Conservation (phyloP, 2,329 filamentous ascomycete species). For the Ceratocystis alfenasii region DNA sequence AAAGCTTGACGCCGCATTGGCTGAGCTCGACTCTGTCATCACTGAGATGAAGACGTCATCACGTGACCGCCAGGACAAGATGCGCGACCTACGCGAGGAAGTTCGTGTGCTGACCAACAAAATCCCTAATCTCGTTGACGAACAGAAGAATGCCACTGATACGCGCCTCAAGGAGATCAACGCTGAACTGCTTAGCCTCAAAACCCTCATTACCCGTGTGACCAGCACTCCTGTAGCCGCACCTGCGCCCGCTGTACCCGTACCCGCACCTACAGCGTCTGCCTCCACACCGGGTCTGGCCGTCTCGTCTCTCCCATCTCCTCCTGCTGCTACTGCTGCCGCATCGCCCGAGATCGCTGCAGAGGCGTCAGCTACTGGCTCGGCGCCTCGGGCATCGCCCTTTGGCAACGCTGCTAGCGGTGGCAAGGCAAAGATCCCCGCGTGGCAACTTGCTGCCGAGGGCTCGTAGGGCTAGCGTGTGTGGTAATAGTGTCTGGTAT, state of each 20-base stretch:
- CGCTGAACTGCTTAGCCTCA: conserved; percentile 79
- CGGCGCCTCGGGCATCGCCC: conserved; percentile 17
- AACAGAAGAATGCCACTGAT: conserved; percentile 76
- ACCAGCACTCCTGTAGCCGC: conserved; percentile 29
- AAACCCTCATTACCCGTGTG: conserved; percentile 64
- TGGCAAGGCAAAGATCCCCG: conserved; percentile 58
- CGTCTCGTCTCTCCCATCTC: not conserved
- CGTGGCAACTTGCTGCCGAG: conserved; percentile 58
- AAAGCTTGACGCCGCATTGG: conserved; percentile 66
- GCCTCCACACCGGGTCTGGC: not conserved
- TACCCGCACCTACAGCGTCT: conserved; percentile 16
- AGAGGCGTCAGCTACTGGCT: not conserved
- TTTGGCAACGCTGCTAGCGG: conserved; percentile 27
- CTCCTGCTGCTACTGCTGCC: conserved; percentile 1
- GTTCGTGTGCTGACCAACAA: conserved; percentile 69
- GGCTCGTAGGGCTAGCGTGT: conserved; percentile 8
- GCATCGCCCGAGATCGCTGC: not conserved
- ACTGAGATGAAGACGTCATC: conserved; percentile 69
- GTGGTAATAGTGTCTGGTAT: not conserved
- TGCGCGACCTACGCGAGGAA: conserved; percentile 74
- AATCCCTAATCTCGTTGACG: conserved; percentile 79
- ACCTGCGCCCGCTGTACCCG: conserved; percentile 22
- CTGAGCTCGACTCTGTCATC: conserved; percentile 75
- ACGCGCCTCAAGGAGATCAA: conserved; percentile 72
- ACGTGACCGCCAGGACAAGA: conserved; percentile 74